phyloP scores from a whole-genome alignment of 78 protist genomes.

The Dictyostelium brefeldianum region DNA sequence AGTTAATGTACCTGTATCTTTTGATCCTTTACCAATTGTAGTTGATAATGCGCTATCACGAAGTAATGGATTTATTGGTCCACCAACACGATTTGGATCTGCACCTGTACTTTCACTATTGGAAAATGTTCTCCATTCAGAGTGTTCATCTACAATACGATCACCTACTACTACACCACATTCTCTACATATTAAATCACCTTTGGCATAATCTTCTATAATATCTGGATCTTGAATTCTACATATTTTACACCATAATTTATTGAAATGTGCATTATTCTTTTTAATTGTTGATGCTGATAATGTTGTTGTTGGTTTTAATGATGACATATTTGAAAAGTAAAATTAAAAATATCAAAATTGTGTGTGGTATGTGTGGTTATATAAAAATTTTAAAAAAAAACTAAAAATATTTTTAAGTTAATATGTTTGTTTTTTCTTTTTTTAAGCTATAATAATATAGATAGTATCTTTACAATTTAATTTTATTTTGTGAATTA shows the following conservation, averaged over 20 bases:
- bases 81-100: slow-evolving; percentile 83
- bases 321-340: background rate
- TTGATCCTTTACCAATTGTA: slow-evolving; percentile 69
- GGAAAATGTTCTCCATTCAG: slow-evolving; percentile 77
- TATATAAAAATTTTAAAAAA: background rate
- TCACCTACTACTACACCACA: slow-evolving; percentile 75
- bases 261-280: slow-evolving; percentile 7
- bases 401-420: background rate
- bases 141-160: slow-evolving; percentile 77
- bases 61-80: slow-evolving; percentile 65
- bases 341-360: background rate
- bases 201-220: slow-evolving; percentile 69
- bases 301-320: slow-evolving; percentile 1
- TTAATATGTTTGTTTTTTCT: too few relatives aligned
- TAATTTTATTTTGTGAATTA: too few relatives aligned
- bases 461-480: too few relatives aligned
- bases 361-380: too few relatives aligned
- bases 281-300: too few relatives aligned
- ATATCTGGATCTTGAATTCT: slow-evolving; percentile 62
- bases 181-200: slow-evolving; percentile 76
- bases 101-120: slow-evolving; percentile 66
- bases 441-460: too few relatives aligned
- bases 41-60: slow-evolving; percentile 62
- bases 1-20: slow-evolving; percentile 47
- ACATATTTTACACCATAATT: slow-evolving; percentile 35